Evolutionary conservation across 2,329 filamentous ascomycete species (phyloP), one percentile per base, ranked within the genome.

Genomic region (Trichophyton equinum): DNA sequence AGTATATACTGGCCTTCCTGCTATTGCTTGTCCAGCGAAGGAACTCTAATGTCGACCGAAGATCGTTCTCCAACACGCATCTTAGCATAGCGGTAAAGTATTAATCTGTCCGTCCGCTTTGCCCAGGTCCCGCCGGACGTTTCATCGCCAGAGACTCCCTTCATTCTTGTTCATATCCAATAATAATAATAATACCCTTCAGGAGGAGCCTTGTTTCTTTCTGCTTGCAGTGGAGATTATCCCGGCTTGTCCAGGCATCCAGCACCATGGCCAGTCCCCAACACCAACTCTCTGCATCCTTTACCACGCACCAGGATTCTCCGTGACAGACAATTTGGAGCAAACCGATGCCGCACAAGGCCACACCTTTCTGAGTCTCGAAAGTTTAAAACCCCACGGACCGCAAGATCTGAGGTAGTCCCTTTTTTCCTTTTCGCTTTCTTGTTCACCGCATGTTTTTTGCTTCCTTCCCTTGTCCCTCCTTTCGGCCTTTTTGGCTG

Each of bases 331-430:
- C 25, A 55, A 36, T n/a, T 36, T 36, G 51, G 30, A 55, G 51
- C 51, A 55, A 33, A 55, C 25, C 20, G 46, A 27, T 36, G 51
- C 25, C 51, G n/a, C 51, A 36, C 51, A 55, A 33, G 51, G 51
- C 51, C 51, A 36, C 51, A 55, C 25, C 27, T 33, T 55, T 55
- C 15, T 55, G 51, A 55, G 33, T n/a, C 30, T 55, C 30, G 27
- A 38, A 55, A 55, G 51, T 55, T 36, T 36, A 55, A 55, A 55
- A 36, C 30, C 51, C 51, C 51, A 55, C 51, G 51, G 51, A 55
- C 51, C 51, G 25, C 27, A 18, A 33, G 51, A 33, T 55, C 30
- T 27, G n/a, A 36, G 27, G 51, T 36, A n/a, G 49, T 22, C 7
- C 5, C 40, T 7, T 44, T 44, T 44, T 18, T 44, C n/a, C 20